A percentile compares a stretch with the other conserved stretches of the same genome.
Conservation (phyloP, 1,284 basidiomycete species). For the Volvariella volvacea region DNA sequence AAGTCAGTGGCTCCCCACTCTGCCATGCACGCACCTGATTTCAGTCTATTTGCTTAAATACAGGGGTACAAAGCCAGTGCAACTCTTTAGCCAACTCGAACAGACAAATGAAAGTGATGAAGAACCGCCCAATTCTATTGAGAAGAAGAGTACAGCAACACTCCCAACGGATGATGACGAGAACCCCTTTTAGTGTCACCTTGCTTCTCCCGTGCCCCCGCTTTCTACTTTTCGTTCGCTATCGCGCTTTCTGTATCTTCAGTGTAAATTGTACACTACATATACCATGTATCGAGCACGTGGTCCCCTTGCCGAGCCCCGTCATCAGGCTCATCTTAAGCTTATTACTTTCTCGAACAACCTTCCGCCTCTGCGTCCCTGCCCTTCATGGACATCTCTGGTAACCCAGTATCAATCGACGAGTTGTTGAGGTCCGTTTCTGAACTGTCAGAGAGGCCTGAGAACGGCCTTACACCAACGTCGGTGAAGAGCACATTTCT, state of each 20-base stretch:
- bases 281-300: background rate
- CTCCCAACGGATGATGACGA: slow-evolving; percentile 35
- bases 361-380: too few species aligned
- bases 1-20: slow-evolving; percentile 53
- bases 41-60: slow-evolving; percentile 4
- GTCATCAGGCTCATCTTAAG: too few species aligned
- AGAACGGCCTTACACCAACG: slow-evolving; percentile 3
- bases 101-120: slow-evolving; percentile 29
- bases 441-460: background rate
- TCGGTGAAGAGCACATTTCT: slow-evolving; percentile 5
- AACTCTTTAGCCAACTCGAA: slow-evolving; percentile 48
- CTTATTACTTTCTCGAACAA: background rate
- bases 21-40: too few species aligned
- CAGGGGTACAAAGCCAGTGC: slow-evolving; percentile 54
- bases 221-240: slow-evolving; percentile 12
- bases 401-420: too few species aligned
- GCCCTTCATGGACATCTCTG: too few species aligned
- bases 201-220: background rate
- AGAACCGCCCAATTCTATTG: slow-evolving; percentile 16
- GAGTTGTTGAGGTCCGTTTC: too few species aligned
- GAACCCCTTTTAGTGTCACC: slow-evolving; percentile 47
- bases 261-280: background rate
- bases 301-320: background rate
- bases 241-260: slow-evolving; percentile 12
- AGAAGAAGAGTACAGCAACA: slow-evolving; percentile 12